phyloP scores from a whole-genome alignment of 805 yeast species.

The Barnettozyma pratensis region DNA sequence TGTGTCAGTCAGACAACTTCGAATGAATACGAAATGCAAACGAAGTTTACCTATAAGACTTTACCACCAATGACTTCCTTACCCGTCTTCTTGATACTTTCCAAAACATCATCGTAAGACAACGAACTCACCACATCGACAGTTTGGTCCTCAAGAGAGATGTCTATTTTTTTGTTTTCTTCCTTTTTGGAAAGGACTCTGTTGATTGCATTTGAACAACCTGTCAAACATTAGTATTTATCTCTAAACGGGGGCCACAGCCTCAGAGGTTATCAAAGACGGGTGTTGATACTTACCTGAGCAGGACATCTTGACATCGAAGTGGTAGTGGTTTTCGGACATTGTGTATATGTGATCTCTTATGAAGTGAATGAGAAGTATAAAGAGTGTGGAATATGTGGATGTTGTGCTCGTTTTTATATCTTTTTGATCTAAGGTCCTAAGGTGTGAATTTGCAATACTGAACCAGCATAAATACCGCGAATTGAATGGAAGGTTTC shows the following conservation, averaged over 20 bases:
- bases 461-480: too few species aligned
- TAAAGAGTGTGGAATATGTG: not conserved
- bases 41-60: constrained; percentile 26
- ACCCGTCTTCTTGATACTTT: constrained; percentile 84
- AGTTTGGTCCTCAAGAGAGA: constrained; percentile 74
- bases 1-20: too few species aligned
- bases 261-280: not conserved
- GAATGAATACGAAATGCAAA: too few species aligned
- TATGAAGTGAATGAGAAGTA: not conserved
- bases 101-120: constrained; percentile 73
- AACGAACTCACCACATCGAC: constrained; percentile 71
- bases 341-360: constrained; percentile 21
- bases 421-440: not conserved
- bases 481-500: too few species aligned
- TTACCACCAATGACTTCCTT: constrained; percentile 71
- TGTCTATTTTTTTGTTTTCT: constrained; percentile 69
- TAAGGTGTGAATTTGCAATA: too few species aligned
- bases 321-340: constrained; percentile 64
- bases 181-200: constrained; percentile 64
- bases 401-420: not conserved
- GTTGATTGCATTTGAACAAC: constrained; percentile 85
- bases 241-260: too few species aligned
- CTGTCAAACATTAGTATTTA: constrained; percentile 22
- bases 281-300: constrained; percentile 37
- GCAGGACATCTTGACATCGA: constrained; percentile 81